These are phyloP conservation scores for Castanea sativa DNA, from an alignment of 306 rosid species.

Conservation along the genomic window DNA sequence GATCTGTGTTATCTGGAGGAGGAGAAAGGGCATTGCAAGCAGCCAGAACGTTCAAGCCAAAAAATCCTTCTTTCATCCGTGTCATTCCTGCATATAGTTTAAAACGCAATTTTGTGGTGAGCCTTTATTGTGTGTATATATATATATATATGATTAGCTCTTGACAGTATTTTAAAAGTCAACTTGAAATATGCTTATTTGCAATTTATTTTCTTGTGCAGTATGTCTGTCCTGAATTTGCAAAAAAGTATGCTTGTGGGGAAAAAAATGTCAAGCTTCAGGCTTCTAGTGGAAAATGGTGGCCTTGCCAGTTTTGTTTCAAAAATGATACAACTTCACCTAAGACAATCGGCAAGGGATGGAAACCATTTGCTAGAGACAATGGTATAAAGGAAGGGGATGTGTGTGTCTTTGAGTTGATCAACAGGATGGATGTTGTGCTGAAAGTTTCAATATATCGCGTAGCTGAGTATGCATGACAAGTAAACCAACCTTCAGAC, in stretches of 20 bases:
- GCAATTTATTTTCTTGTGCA: background rate
- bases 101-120: background rate
- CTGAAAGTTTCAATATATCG: slow-evolving; percentile 25
- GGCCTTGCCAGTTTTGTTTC: background rate
- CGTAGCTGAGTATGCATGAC: background rate
- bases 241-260: background rate
- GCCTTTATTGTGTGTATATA: background rate
- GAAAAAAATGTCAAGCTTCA: background rate
- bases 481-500: background rate
- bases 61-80: background rate
- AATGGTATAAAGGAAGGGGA: slow-evolving; percentile 28
- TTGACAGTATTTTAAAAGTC: background rate
- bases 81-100: background rate
- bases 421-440: background rate
- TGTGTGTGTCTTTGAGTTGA: slow-evolving; percentile 31
- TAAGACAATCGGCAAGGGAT: slow-evolving; percentile 17
- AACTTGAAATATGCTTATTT: too few species aligned
- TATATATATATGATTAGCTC: background rate
- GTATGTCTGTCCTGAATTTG: slow-evolving; percentile 8
- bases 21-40: too few species aligned
- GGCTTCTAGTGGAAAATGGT: too few species aligned
- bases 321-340: too few species aligned
- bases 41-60: too few species aligned
- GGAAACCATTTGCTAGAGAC: slow-evolving; percentile 4
- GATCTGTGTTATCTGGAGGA: background rate